These are phyloP conservation scores for Aureobasidium zeae DNA, from an alignment of 2,329 filamentous ascomycete species.

Conservation along the genomic window DNA sequence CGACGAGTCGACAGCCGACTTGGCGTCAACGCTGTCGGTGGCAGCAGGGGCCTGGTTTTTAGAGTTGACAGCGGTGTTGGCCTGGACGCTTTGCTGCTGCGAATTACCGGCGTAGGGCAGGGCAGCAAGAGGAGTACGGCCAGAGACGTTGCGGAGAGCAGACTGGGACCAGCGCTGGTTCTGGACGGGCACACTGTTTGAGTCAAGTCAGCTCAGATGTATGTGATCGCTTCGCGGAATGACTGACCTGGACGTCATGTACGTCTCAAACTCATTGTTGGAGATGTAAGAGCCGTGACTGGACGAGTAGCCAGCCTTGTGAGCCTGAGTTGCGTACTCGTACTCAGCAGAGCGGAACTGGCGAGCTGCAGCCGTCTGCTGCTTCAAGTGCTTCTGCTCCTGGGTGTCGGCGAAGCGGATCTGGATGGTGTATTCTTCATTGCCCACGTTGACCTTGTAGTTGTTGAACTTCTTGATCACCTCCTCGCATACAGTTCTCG, in stretches of 20 bases:
- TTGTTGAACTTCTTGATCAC: constrained; percentile 85
- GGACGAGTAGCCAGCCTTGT: constrained; percentile 22
- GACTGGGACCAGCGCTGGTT: constrained; percentile 31
- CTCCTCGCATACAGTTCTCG: constrained; percentile 78
- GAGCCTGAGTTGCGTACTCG: constrained; percentile 31
- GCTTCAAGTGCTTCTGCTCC: constrained; percentile 92
- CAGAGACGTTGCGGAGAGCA: constrained; percentile 20
- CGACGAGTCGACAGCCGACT: constrained; percentile 8
- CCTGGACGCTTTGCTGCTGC: constrained; percentile 17
- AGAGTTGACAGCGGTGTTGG: constrained; percentile 7
- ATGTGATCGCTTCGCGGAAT: neutral
- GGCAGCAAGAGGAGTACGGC: constrained; percentile 21
- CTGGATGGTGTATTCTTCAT: constrained; percentile 75
- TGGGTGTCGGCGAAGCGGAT: constrained; percentile 96
- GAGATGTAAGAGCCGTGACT: constrained; percentile 11
- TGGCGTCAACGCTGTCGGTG: constrained; percentile 12
- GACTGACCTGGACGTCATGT: constrained; percentile 23
- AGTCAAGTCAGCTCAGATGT: neutral
- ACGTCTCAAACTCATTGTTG: constrained; percentile 33
- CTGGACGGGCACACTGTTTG: constrained; percentile 24
- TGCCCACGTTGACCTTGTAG: constrained; percentile 44
- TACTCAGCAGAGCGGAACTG: constrained; percentile 97
- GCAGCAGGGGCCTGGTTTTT: constrained; percentile 16
- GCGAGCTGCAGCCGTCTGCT: constrained; percentile 86
- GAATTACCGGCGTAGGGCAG: constrained; percentile 23